phyloP scores from a whole-genome alignment of 2,329 filamentous ascomycete genomes.

The Didymella arachidicola region DNA sequence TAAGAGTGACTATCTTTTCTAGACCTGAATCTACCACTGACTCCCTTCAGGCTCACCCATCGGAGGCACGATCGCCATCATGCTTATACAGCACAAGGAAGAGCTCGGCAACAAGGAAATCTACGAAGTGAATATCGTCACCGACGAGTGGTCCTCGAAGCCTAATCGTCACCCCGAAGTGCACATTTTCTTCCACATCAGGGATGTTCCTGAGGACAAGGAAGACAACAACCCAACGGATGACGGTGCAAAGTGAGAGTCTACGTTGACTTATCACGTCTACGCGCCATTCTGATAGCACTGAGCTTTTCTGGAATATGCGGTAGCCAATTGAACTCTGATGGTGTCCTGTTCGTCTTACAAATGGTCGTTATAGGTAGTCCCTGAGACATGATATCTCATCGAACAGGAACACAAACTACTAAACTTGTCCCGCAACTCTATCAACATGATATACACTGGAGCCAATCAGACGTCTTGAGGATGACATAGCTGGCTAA shows the following conservation, averaged over 20 bases:
- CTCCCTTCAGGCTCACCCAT: constrained; percentile 27
- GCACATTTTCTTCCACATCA: constrained; percentile 28
- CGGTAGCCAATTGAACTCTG: neutral
- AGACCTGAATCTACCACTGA: neutral
- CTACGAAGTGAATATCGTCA: constrained; percentile 23
- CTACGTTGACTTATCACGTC: neutral
- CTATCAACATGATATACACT: no score
- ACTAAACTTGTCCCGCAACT: no score
- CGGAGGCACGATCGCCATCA: constrained; percentile 25
- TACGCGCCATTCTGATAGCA: neutral
- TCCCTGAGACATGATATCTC: neutral
- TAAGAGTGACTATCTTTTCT: neutral
- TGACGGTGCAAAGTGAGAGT: neutral
- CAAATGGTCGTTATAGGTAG: neutral
- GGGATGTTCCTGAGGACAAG: constrained; percentile 21
- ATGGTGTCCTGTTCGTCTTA: neutral
- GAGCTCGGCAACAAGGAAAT: constrained; percentile 31
- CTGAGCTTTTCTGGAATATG: neutral
- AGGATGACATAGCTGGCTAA: no score
- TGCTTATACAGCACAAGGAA: constrained; percentile 28
- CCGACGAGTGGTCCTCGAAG: constrained; percentile 1
- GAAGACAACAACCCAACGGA: neutral
- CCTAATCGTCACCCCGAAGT: constrained; percentile 1
- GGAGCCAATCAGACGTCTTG: no score
- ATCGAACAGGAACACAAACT: no score